These are phyloP conservation scores for Exophiala alcalophila DNA, from an alignment of 2,329 filamentous ascomycete genomes.

Conservation along the genomic window DNA sequence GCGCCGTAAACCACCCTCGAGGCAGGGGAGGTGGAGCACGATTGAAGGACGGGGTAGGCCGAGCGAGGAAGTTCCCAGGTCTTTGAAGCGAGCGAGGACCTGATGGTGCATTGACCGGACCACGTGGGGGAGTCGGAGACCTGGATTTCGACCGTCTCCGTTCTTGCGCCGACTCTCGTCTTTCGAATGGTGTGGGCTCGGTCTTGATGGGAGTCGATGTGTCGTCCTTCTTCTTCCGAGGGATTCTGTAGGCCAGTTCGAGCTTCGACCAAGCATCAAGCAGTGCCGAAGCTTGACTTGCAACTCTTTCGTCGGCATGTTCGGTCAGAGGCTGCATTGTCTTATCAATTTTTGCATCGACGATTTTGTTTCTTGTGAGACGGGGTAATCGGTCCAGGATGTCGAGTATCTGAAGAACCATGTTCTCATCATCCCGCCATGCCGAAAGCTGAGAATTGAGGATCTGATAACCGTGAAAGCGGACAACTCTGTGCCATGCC, in stretches of 20 bases:
- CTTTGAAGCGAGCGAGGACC: slow-evolving; percentile 47
- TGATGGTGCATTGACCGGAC: slow-evolving; percentile 25
- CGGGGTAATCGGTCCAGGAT: slow-evolving; percentile 86
- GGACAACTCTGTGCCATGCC: slow-evolving; percentile 82
- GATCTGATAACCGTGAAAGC: slow-evolving; percentile 96
- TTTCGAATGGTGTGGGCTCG: slow-evolving; percentile 64
- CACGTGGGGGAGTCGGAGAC: slow-evolving; percentile 45
- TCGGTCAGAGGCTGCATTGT: slow-evolving; percentile 67
- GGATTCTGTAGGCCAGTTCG: slow-evolving; percentile 88
- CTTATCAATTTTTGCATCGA: slow-evolving; percentile 89
- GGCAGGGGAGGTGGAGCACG: slow-evolving; percentile 62
- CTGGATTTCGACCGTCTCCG: slow-evolving; percentile 50
- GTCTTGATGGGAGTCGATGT: slow-evolving; percentile 54
- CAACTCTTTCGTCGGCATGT: slow-evolving; percentile 72
- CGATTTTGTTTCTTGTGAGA: slow-evolving; percentile 93
- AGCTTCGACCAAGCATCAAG: slow-evolving; percentile 85
- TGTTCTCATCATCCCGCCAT: slow-evolving; percentile 85
- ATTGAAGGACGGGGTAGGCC: slow-evolving; percentile 56
- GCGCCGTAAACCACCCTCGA: slow-evolving; percentile 79
- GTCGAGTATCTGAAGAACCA: slow-evolving; percentile 83
- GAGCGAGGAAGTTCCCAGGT: slow-evolving; percentile 57
- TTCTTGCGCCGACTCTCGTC: slow-evolving; percentile 51
- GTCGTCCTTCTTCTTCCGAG: slow-evolving; percentile 76
- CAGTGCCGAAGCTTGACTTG: slow-evolving; percentile 66
- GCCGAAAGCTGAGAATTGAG: slow-evolving; percentile 80